Evolutionary conservation across 208 protist genomes (phyloP), one percentile per base, ranked within the genome.

Genomic region (Trypanosoma vivax): DNA sequence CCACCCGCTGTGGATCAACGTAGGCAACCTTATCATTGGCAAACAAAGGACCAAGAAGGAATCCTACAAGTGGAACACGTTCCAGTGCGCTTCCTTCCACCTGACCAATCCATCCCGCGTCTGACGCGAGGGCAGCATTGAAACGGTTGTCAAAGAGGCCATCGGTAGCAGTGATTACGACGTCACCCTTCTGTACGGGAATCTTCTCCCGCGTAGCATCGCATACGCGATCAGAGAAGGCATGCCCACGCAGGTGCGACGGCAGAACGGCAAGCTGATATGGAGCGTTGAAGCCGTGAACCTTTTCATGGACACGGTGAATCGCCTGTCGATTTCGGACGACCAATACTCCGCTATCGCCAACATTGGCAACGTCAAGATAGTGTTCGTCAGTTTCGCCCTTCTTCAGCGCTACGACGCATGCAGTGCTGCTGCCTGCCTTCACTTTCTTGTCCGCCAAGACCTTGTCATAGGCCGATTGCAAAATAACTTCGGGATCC

Each of bases 141-240:
- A 92, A 95, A 51, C 76, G 72, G 70, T 97, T 97, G 65, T 97
- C 92, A 55, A 95, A 97, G 38, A 96, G 79, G n/a, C 92, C 92
- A 60, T 97, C 92, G 14, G 89, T 95, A 53, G 78, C 92, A 46
- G 94, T 53, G 23, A 97, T 70, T 6, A 97, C 66, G n/a, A 97
- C 87, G 55, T 97, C 92, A 46, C 88, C 89, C 61, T 90, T 86
- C 61, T 84, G 58, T 60, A 96, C 83, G 25, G 63, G 54, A 37
- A 84, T 62, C 27, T 60, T 68, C 65, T 92, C 84, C 14, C 87
- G 84, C 25, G 81, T 76, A 55, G 63, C 80, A 64, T 90, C 85
- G 11, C 53, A 51, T 14, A 85, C 77, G 3, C 57, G 43, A 58
- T 92, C 84, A 7, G 76, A 73, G 60, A 90, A 84, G 39, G 73